Base-by-base conservation (phyloP, 345 rosid species). In the Clausena lansium region DNA sequence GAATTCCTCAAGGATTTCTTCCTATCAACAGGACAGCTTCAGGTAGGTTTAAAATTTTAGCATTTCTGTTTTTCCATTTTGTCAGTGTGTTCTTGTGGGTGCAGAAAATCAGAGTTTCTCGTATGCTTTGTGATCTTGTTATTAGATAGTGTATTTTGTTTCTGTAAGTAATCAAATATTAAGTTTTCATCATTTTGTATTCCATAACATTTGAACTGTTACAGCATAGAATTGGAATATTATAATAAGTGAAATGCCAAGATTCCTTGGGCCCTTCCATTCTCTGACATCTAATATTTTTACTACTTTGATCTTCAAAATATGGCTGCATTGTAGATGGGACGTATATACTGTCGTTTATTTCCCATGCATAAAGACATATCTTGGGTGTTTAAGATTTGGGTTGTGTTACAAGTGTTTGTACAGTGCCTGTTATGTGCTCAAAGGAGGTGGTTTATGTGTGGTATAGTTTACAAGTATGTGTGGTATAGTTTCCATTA, bases 1-100 rank as follows among this genome's bases (percentile, higher is more conserved):
- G 99, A 96, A 73, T 91, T 94, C 83, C 81, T 96, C 87, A 94
- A 90, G 88, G 97, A 96, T 84, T 96, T 94, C 91, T 96, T 92
- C 84, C 89, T 94, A 71, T 89, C 97, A 55, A 88, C 92, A 13
- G 99, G 99, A 74, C 97, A 96, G 83, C 91, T 94, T 83, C 94
- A 92, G 73, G 99, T 95, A 86, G 59, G 91, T 89, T 75, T 81
- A 28, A 61, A 57, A 70, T 77, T n/a, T 69, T 62, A 30, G 55
- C 52, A 52, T 58, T 74, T 68, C 39, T 73, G 50, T 33, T 59
- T 77, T 80, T 32, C 63, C 38, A 6, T 66, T 67, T 78, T 33
- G 75, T 54, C 68, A n/a, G 58, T 69, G 11, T 35, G 24, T 58
- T 52, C 28, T 72, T 28, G 54, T 45, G 33, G 50, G 41, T 57